These are phyloP conservation scores for Verticillium nonalfalfae DNA, from an alignment of 2,329 filamentous ascomycete genomes.

Conservation along the genomic window DNA sequence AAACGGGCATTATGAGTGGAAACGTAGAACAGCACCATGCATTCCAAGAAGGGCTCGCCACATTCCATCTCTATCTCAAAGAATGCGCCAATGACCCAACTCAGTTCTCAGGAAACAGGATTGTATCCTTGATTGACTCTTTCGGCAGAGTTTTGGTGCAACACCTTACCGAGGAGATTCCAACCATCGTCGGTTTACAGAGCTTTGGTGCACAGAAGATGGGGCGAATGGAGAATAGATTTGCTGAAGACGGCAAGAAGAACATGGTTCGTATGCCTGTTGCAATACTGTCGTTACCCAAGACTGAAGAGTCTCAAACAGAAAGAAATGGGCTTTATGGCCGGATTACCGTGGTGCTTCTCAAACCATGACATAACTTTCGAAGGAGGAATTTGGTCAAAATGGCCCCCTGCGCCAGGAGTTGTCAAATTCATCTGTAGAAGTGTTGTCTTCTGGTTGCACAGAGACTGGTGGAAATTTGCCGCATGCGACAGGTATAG, in stretches of 20 bases:
- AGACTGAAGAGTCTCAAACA: conserved; percentile 1
- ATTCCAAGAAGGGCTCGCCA: conserved; percentile 25
- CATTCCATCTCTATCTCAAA: conserved; percentile 19
- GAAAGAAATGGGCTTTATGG: conserved; percentile 13
- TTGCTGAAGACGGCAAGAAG: conserved; percentile 12
- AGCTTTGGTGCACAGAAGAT: conserved; percentile 16
- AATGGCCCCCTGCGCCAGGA: conserved; percentile 9
- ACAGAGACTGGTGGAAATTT: conserved; percentile 18
- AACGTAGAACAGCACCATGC: conserved; percentile 33
- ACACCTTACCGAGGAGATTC: conserved; percentile 26
- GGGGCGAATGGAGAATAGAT: conserved; percentile 7
- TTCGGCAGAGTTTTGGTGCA: conserved; percentile 20
- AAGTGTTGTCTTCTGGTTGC: conserved; percentile 12
- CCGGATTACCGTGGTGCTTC: conserved; percentile 12
- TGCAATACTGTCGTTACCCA: too few species aligned
- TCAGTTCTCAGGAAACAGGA: conserved; percentile 18
- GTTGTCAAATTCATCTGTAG: conserved; percentile 13
- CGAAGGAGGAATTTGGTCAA: conserved; percentile 23
- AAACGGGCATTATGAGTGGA: conserved; percentile 29
- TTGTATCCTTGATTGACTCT: conserved; percentile 19
- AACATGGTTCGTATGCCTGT: conserved; percentile 13
- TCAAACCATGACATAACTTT: conserved; percentile 15
- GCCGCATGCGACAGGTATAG: conserved; percentile 15
- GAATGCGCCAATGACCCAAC: conserved; percentile 10
- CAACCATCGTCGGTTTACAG: conserved; percentile 18